A percentile compares a stretch with the other conserved stretches of the same genome.
Conservation (phyloP, 129 eudicot genomes). For the Chrysanthemum makinoi region DNA sequence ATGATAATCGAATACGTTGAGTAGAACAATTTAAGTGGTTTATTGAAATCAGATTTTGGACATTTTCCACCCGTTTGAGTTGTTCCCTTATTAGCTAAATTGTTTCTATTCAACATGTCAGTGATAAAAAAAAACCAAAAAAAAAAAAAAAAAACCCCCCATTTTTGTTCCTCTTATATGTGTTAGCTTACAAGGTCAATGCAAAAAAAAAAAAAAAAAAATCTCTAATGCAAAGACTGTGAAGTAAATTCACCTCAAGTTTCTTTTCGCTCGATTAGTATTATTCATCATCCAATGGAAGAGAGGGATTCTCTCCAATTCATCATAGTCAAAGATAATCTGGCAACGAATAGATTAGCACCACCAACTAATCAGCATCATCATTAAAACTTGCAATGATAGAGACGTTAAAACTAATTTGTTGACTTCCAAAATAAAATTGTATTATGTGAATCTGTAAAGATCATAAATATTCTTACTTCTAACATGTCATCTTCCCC, state of each 20-base stretch:
- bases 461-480: conserved; percentile 21
- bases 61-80: background rate
- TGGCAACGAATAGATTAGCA: conserved; percentile 18
- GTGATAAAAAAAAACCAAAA: background rate
- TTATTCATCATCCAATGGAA: conserved; percentile 19
- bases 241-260: conserved; percentile 31
- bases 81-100: background rate
- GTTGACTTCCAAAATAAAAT: conserved; percentile 2
- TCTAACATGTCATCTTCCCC: conserved; percentile 39
- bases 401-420: background rate
- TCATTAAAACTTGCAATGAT: background rate
- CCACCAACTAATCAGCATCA: conserved; percentile 7
- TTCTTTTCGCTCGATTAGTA: conserved; percentile 25
- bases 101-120: background rate
- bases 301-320: conserved; percentile 28
- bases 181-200: background rate
- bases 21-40: too few relatives aligned
- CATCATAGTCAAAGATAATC: conserved; percentile 30
- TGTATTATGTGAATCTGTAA: background rate
- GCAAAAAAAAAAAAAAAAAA: background rate
- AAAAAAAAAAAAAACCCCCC: background rate
- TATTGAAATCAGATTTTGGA: background rate
- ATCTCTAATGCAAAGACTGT: background rate
- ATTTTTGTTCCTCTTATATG: too few relatives aligned
- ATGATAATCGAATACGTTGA: too few relatives aligned